phyloP scores from a whole-genome alignment of 805 yeast genomes.

The Clavispora phyllophila region DNA sequence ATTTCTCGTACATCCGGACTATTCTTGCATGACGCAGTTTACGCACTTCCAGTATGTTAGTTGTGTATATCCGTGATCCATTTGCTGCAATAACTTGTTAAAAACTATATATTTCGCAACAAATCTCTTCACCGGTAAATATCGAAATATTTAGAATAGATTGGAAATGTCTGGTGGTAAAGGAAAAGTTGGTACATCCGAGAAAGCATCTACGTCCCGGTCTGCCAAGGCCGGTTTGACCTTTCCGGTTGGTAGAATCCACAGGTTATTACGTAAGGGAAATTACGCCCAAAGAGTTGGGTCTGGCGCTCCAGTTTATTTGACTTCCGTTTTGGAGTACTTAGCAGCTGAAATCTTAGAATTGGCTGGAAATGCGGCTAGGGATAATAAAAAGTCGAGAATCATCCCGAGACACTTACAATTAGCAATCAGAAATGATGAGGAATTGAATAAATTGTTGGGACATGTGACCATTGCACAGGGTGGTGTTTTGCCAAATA shows the following conservation, averaged over 20 bases:
- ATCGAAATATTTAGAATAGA: slow-evolving; percentile 3
- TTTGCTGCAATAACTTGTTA: background rate
- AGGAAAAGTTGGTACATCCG: slow-evolving; percentile 86
- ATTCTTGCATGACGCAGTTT: background rate
- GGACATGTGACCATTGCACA: slow-evolving; percentile 86
- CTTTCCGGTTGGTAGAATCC: slow-evolving; percentile 99
- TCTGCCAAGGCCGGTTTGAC: slow-evolving; percentile 98
- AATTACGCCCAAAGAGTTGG: slow-evolving; percentile 98
- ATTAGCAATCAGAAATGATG: slow-evolving; percentile 62
- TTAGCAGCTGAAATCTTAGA: slow-evolving; percentile 97
- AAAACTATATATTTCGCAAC: background rate
- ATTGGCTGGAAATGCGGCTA: slow-evolving; percentile 98
- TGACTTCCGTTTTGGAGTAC: slow-evolving; percentile 95
- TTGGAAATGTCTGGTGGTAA: slow-evolving; percentile 74
- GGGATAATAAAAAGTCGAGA: slow-evolving; percentile 49
- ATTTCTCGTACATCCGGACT: no score
- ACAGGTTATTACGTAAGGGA: slow-evolving; percentile 93
- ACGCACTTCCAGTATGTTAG: background rate
- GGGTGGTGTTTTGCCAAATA: slow-evolving; percentile 99
- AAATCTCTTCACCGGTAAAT: slow-evolving; percentile 1
- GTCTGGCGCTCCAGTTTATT: slow-evolving; percentile 98
- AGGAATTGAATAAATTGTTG: slow-evolving; percentile 91
- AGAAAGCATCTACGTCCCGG: slow-evolving; percentile 96
- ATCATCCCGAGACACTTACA: slow-evolving; percentile 29
- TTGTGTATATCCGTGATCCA: no score